phyloP scores from a whole-genome alignment of 352 stramenopile genomes.

The Globisporangium mamillatum region DNA sequence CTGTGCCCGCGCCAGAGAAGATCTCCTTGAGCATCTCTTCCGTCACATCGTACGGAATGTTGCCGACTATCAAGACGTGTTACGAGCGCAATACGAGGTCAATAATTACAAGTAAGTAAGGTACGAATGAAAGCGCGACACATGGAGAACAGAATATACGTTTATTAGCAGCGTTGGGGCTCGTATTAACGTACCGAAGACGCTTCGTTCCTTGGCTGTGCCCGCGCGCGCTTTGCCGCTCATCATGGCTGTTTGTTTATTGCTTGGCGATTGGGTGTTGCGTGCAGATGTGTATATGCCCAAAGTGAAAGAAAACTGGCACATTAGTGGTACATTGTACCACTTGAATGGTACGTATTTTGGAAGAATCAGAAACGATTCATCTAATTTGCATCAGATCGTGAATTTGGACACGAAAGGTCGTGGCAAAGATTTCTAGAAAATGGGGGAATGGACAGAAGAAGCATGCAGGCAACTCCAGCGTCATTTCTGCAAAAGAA shows the following conservation, averaged over 20 bases:
- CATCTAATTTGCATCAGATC: background rate
- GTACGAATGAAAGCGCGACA: constrained; percentile 9
- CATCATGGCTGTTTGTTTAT: constrained; percentile 19
- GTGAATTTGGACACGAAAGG: constrained; percentile 5
- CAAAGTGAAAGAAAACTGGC: background rate
- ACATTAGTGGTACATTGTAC: constrained; percentile 4
- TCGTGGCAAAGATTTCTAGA: background rate
- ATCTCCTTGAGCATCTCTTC: constrained; percentile 87
- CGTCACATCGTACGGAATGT: constrained; percentile 88
- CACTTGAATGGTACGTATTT: background rate
- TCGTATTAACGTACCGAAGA: constrained; percentile 62
- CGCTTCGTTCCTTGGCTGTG: constrained; percentile 81
- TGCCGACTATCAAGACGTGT: constrained; percentile 52
- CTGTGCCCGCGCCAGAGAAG: constrained; percentile 78
- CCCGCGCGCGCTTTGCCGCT: constrained; percentile 47
- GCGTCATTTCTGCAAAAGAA: background rate
- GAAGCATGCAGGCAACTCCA: too few species aligned
- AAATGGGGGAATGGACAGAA: background rate
- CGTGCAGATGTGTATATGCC: background rate
- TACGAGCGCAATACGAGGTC: constrained; percentile 8
- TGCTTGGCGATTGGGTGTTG: background rate
- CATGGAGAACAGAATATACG: background rate
- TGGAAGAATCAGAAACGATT: background rate
- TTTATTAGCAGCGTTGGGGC: background rate
- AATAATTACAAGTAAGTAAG: constrained; percentile 1